Evolutionary conservation across 441 rosid species (phyloP).

Genomic region (Erysimum cheiri): DNA sequence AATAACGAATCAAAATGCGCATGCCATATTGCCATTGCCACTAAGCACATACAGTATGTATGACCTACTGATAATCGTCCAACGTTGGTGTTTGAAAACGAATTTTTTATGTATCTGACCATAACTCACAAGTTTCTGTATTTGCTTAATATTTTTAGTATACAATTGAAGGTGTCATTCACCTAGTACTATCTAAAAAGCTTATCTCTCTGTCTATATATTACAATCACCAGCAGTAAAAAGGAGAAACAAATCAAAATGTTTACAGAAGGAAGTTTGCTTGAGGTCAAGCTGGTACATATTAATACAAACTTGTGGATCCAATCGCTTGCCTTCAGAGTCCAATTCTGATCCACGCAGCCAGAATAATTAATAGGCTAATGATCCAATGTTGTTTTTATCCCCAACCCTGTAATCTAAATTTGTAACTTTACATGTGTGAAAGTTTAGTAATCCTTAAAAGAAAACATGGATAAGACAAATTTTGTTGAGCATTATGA

Average conservation of each 20-base stretch:
- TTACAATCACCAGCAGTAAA: neutral
- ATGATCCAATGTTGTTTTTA: conserved; percentile 14
- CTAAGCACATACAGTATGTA: conserved; percentile 21
- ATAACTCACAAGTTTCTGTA: neutral
- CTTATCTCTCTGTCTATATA: neutral
- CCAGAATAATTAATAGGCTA: conserved; percentile 24
- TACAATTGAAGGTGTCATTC: neutral
- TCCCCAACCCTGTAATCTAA: conserved; percentile 27
- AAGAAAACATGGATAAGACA: conserved; percentile 2
- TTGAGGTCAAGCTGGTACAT: neutral
- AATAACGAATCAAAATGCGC: neutral
- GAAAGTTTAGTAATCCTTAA: conserved; percentile 16
- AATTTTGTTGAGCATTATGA: conserved; percentile 28
- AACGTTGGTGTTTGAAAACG: neutral
- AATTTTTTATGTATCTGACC: neutral
- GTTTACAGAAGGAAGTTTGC: conserved; percentile 17
- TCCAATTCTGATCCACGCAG: conserved; percentile 25
- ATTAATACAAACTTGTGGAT: conserved; percentile 16
- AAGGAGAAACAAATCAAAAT: conserved; percentile 4
- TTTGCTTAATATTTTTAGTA: neutral
- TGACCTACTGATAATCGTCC: conserved; percentile 18
- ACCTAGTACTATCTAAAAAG: neutral
- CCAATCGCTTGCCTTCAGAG: neutral
- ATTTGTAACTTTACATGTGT: conserved; percentile 39
- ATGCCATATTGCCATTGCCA: conserved; percentile 18